Base-by-base conservation (phyloP, 768 basidiomycete species). In the Phanerodontia chrysosporium region DNA sequence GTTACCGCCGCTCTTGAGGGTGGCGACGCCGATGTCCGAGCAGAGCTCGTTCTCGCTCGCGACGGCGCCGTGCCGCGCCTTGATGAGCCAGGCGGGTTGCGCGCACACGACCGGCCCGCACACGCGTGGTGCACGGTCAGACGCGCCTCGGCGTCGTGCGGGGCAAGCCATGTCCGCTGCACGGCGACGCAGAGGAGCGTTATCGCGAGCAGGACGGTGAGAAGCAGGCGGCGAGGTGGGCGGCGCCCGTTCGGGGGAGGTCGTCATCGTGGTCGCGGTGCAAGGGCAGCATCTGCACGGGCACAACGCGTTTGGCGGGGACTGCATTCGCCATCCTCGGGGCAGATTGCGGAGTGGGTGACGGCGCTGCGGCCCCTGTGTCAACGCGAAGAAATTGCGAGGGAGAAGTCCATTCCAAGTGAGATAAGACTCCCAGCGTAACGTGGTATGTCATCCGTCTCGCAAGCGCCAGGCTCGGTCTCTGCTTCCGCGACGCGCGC, bases 21-120 rank as follows among this genome's bases (percentile, higher is more conserved):
- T 76, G 4, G 83, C 74, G 1, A 97, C 83, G 2, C 95, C 96
- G 49, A 97, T 85, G 45, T 89, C 74, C 9, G 93, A 95, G 71
- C 96, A 98, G 21, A 85, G 74, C 63, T 82, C 79, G 71, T 95
- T 93, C 75, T 98, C 95, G 27, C 87, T 80, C 4, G 96, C 93
- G 18, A 98, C 95, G 0, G 94, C 96, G 4, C 91, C 96, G 62
- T 87, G 74, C 30, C 78, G 75, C 0, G 88, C 96, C 58, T 79
- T 68, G 30, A 82, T 77, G 32, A 86, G 75, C 63, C 83, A 86
- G 18, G 80, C 0, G 80, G 80, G 65, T 87, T 87, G 28, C 80
- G 72, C 25, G 32, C 16, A 35, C 60, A 61, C 18, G 46, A 49
- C 13, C n/a, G 55, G n/a, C 49, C 21, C 8, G 14, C 55, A 32